Percentiles rank a stretch among this genome's conserved stretches.
phyloP scores from a whole-genome alignment of 225 moss, liverwort and hornwort species.

The Ulota crispa region DNA sequence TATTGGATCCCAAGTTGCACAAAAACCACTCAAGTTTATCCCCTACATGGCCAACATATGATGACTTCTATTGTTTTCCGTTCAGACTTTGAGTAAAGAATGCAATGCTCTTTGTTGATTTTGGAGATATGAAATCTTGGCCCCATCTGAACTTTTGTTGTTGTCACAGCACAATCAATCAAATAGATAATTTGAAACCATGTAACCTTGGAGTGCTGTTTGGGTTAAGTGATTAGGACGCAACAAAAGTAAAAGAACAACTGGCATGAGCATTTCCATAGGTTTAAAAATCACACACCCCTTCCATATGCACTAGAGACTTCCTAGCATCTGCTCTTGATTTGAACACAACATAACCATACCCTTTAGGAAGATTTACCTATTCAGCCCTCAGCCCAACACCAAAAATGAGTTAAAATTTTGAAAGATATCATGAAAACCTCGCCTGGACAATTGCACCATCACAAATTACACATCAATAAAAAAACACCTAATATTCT shows the following conservation, averaged over 20 bases:
- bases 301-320: constrained; percentile 84
- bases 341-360: constrained; percentile 95
- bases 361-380: constrained; percentile 96
- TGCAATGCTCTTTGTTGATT: neutral
- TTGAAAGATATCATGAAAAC: neutral
- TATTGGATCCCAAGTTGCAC: neutral
- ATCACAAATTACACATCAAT: too few species aligned
- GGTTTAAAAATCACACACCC: constrained; percentile 47
- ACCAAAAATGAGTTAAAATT: neutral
- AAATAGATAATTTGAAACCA: neutral
- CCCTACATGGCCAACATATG: neutral
- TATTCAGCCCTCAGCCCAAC: constrained; percentile 13
- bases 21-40: neutral
- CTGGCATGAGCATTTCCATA: neutral
- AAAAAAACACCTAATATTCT: too few species aligned
- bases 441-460: neutral
- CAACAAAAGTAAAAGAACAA: neutral
- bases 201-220: neutral
- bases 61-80: neutral
- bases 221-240: neutral
- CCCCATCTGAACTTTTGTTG: neutral
- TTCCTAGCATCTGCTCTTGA: constrained; percentile 87
- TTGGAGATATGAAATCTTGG: neutral
- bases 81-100: neutral
- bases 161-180: neutral